A percentile compares a stretch with the other conserved stretches of the same genome.
Evolutionary conservation across 768 basidiomycete genomes (phyloP).

Genomic region (Phanerodontia chrysosporium): DNA sequence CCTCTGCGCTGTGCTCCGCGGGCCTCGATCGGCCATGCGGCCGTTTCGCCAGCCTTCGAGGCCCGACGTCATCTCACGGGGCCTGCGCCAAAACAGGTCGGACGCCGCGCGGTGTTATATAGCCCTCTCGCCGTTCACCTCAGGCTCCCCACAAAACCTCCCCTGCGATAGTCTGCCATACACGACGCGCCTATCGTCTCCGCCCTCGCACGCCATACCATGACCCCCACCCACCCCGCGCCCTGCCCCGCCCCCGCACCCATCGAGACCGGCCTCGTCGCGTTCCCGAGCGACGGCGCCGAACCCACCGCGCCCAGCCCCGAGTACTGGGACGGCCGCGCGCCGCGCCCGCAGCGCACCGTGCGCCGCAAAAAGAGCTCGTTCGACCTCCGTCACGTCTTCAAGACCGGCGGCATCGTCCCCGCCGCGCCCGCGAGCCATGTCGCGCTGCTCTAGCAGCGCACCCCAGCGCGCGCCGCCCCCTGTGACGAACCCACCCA

Average conservation of each 20-base stretch:
- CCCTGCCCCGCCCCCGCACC: neutral
- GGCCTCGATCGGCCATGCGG: neutral
- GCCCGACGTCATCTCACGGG: neutral
- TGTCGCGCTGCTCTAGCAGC: neutral
- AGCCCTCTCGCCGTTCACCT: neutral
- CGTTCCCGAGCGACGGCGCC: neutral
- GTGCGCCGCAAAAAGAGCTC: conserved; percentile 24
- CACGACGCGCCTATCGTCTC: neutral
- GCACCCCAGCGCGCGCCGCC: neutral
- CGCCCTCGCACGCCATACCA: neutral
- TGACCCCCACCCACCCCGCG: neutral
- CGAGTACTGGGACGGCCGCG: conserved; percentile 7
- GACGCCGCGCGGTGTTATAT: neutral
- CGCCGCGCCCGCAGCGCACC: conserved; percentile 12
- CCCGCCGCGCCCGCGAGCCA: neutral
- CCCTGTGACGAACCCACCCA: neutral
- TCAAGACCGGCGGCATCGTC: conserved; percentile 12
- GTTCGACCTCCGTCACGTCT: conserved; percentile 21
- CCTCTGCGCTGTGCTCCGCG: neutral
- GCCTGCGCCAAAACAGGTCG: neutral
- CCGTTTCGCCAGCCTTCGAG: neutral
- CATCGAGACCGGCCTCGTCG: neutral
- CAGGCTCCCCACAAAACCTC: neutral
- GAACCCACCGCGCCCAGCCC: neutral
- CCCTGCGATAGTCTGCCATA: neutral